These are phyloP conservation scores for Harrya chromipes DNA, from an alignment of 768 basidiomycete species.

Conservation along the genomic window DNA sequence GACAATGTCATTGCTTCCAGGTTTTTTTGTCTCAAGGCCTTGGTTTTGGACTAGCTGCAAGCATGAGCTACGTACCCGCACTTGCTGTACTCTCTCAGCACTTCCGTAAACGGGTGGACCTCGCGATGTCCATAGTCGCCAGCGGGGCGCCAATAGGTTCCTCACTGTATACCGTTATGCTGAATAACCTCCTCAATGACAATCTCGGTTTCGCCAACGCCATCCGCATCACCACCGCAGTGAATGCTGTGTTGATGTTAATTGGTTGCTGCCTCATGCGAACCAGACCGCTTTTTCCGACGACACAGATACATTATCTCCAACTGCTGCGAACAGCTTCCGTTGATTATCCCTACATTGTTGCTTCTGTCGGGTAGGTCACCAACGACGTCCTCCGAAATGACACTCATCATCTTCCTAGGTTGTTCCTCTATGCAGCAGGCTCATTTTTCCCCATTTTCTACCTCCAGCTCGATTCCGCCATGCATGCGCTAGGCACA, in stretches of 20 bases:
- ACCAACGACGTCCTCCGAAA: neutral
- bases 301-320: slow-evolving; percentile 10
- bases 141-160: slow-evolving; percentile 35
- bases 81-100: slow-evolving; percentile 45
- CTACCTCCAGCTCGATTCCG: slow-evolving; percentile 56
- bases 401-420: slow-evolving; percentile 1
- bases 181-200: slow-evolving; percentile 23
- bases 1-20: slow-evolving; percentile 32
- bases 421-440: slow-evolving; percentile 20
- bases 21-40: slow-evolving; percentile 36
- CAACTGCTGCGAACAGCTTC: slow-evolving; percentile 19
- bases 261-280: slow-evolving; percentile 34
- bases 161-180: slow-evolving; percentile 25
- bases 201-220: slow-evolving; percentile 39
- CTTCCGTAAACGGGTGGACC: slow-evolving; percentile 38
- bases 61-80: slow-evolving; percentile 38
- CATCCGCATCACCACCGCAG: slow-evolving; percentile 43
- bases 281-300: slow-evolving; percentile 36
- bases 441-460: slow-evolving; percentile 49
- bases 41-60: slow-evolving; percentile 47
- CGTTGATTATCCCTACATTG: slow-evolving; percentile 23
- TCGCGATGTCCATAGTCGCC: slow-evolving; percentile 41
- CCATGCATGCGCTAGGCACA: slow-evolving; percentile 42
- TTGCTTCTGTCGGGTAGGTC: slow-evolving; percentile 23
- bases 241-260: slow-evolving; percentile 37